Evolutionary conservation across 2,329 filamentous ascomycete genomes (phyloP).

Genomic region (Botrytis tulipae): DNA sequence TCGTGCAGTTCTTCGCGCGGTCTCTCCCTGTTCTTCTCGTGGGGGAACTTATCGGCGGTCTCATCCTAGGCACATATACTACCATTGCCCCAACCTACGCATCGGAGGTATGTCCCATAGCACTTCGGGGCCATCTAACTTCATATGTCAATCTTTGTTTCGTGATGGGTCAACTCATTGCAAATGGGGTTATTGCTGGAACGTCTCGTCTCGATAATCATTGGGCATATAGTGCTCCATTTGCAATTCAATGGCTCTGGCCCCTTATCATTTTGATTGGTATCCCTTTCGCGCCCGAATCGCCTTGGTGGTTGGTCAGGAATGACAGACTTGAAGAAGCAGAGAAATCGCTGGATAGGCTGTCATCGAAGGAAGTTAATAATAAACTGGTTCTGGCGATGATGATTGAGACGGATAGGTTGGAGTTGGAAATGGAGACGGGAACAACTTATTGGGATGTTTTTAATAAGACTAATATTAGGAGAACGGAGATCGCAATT

Average conservation of each 20-base stretch:
- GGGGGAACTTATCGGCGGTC: constrained; percentile 41
- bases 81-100: constrained; percentile 41
- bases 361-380: constrained; percentile 37
- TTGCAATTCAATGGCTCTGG: constrained; percentile 54
- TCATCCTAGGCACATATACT: constrained; percentile 51
- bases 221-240: constrained; percentile 35
- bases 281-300: constrained; percentile 49
- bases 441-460: constrained; percentile 50
- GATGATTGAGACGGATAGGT: constrained; percentile 55
- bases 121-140: constrained; percentile 50
- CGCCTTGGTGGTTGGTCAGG: constrained; percentile 51
- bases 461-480: constrained; percentile 51
- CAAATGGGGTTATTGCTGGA: constrained; percentile 46
- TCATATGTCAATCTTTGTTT: constrained; percentile 55
- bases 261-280: constrained; percentile 46
- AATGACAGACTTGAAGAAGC: constrained; percentile 46
- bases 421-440: constrained; percentile 47
- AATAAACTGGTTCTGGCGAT: constrained; percentile 47
- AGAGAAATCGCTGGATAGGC: constrained; percentile 29
- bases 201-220: constrained; percentile 24
- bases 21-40: constrained; percentile 23
- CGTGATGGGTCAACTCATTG: constrained; percentile 49
- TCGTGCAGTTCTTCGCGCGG: constrained; percentile 30
- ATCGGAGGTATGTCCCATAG: constrained; percentile 52
- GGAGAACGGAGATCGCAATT: constrained; percentile 53